Evolutionary conservation across 148 eudicot species (phyloP), one percentile per base, ranked within the genome.

Genomic region (Amaranthus palmeri): DNA sequence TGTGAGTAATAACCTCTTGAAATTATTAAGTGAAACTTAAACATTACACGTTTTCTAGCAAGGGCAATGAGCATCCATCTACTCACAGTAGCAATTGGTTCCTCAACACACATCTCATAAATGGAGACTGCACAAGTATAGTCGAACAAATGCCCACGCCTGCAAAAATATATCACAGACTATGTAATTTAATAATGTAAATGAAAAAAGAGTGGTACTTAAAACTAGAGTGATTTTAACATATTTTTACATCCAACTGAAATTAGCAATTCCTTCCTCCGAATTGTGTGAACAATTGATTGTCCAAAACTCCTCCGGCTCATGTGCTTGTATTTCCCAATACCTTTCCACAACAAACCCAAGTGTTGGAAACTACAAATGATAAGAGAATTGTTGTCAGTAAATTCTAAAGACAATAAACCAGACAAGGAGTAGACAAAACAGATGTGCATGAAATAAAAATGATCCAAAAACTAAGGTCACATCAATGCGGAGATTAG

Each of bases 281-380:
- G 90, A 82, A 53, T 78, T 86, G 83, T 95, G 99, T 74, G 92
- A 83, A 71, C 99, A 95, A 65, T 86, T 89, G 75, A 95, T 89
- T 59, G 90, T 83, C 99, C 99, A 95, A 74, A 91, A 95, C 64
- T 95, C 96, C 88, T 95, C 99, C 62, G 85, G 81, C 83, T 95
- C 96, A 70, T 95, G 99, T 55, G 99, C 79, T 76, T 88, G 93
- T 72, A 83, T 87, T 82, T 95, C 97, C 99, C 99, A 95, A 78
- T 86, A 95, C 63, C 99, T 83, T 81, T 95, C 99, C 74, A 95
- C 99, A 61, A 95, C 76, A 87, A 95, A 95, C 42, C 99, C 99
- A 63, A 95, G 90, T 4, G 99, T 95, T 43, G 99, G 99, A 68
- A 91, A 95, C 99, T 95, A 91, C 81, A 82, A 8, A 65, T 25